Base-by-base conservation (phyloP, 2,329 filamentous ascomycete species). In the Amylocarpus encephaloides region DNA sequence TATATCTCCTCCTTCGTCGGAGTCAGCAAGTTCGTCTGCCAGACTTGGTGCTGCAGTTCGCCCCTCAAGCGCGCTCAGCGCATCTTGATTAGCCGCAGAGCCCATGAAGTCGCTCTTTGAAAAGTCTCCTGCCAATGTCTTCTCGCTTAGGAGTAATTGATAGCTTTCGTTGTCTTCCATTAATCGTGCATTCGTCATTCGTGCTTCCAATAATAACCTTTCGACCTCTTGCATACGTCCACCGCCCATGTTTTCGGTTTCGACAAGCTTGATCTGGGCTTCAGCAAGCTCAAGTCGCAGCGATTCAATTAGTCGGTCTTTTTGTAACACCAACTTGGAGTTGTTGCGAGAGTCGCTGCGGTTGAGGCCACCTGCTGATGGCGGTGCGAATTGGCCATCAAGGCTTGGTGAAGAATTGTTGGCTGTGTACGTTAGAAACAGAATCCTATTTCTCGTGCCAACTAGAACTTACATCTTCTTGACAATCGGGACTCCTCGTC, bases 151-250 rank as follows among this genome's bases (percentile, higher is more conserved):
- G 15, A 98, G 81, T 34, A 97, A 79, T 70, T 97, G 92, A 70
- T 95, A 98, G 70, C 90, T 95, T 70, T 98, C 93, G 64, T 97
- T 97, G 69, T 98, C 93, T 71, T 98, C 93, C 87, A 96, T 93
- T 56, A 98, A 75, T 41, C 91, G 82, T 50, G 93, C 93, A 66
- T 97, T 98, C 59, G 90, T 86, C 86, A 97, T 93, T 62, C 91
- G 88, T 35, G 89, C 85, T 65, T 97, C 92, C 70, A 96, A 83
- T 46, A 97, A 79, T 57, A 88, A 81, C 61, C 86, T 85, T 71
- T 97, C 91, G n/a, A 97, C 79, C 68, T 95, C 89, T 59, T 88
- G 86, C 64, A 95, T 73, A 26, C 87, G 83, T 41, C 89, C 90
- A 47, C 91, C 92, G 46, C 90, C 92, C 68, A 87, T 83, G 67